These are phyloP conservation scores for Pythium utonaiense DNA, from an alignment of 352 stramenopile species.

Conservation along the genomic window DNA sequence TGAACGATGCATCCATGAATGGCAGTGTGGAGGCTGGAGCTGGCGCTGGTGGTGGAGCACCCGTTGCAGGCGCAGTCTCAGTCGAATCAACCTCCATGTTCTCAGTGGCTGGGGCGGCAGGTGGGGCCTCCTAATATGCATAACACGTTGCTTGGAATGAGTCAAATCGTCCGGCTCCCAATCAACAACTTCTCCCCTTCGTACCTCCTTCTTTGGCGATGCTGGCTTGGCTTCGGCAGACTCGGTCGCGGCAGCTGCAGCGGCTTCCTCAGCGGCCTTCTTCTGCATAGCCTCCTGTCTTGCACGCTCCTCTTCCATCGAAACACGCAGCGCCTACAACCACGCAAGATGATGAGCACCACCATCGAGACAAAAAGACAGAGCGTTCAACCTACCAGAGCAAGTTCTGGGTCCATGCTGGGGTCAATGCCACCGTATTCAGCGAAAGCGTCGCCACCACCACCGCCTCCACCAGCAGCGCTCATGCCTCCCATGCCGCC, in stretches of 20 bases:
- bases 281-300: constrained; percentile 93
- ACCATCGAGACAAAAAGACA: background rate
- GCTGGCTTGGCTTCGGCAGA: constrained; percentile 8
- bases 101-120: constrained; percentile 19
- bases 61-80: constrained; percentile 22
- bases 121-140: constrained; percentile 12
- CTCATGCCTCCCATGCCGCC: constrained; percentile 40
- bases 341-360: background rate
- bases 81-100: constrained; percentile 39
- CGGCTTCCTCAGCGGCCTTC: constrained; percentile 72
- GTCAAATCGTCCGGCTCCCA: background rate
- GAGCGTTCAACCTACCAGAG: constrained; percentile 75
- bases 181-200: background rate
- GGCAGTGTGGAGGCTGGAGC: constrained; percentile 77
- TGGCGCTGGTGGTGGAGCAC: constrained; percentile 54
- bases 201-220: constrained; percentile 23
- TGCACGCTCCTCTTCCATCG: constrained; percentile 98
- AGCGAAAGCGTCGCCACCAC: constrained; percentile 74
- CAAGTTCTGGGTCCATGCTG: constrained; percentile 98
- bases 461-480: constrained; percentile 29
- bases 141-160: too few species aligned
- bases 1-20: constrained; percentile 89
- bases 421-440: constrained; percentile 97
- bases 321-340: constrained; percentile 89
- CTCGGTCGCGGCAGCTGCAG: constrained; percentile 17